Percentiles rank a stretch among this genome's conserved stretches.
phyloP scores from a whole-genome alignment of 2,329 filamentous ascomycete genomes.

The Escovopsis sp. region DNA sequence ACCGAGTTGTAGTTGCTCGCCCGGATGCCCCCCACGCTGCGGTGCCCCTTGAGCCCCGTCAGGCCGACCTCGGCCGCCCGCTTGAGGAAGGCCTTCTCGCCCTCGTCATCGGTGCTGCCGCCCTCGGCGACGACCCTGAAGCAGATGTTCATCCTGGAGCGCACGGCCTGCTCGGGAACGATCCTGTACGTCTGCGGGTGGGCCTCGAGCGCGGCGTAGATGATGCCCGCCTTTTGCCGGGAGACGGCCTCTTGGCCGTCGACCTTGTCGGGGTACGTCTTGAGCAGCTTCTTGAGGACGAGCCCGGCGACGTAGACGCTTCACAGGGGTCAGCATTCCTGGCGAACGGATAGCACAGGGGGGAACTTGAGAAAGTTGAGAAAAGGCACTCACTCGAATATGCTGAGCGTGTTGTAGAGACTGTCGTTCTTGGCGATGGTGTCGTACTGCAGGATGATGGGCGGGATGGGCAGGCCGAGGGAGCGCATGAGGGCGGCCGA shows the following conservation, averaged over 20 bases:
- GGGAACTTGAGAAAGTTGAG: neutral
- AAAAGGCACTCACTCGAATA: conserved; percentile 56
- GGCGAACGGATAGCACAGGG: no score
- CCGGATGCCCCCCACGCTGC: conserved; percentile 73
- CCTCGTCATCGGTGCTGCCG: conserved; percentile 39
- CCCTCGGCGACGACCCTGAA: conserved; percentile 55
- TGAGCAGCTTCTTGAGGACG: conserved; percentile 57
- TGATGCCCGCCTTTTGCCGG: conserved; percentile 56
- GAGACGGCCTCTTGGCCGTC: conserved; percentile 33
- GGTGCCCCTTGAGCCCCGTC: conserved; percentile 75
- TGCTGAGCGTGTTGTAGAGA: conserved; percentile 88
- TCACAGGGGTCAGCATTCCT: conserved; percentile 4
- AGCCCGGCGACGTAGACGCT: conserved; percentile 82
- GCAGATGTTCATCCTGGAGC: conserved; percentile 91
- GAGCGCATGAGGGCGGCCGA: conserved; percentile 48
- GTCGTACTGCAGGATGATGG: conserved; percentile 69
- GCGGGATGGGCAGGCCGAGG: conserved; percentile 62
- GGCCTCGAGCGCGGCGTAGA: conserved; percentile 67
- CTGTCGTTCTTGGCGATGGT: conserved; percentile 85
- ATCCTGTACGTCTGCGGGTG: conserved; percentile 59
- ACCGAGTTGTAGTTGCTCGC: conserved; percentile 86
- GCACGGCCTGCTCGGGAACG: conserved; percentile 58
- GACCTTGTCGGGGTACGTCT: neutral
- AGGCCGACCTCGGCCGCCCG: conserved; percentile 50
- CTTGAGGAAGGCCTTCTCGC: conserved; percentile 69